Evolutionary conservation across 202 grass and related monocot genomes (phyloP), one percentile per base, ranked within the genome.

Genomic region (Hordeum pubiflorum): DNA sequence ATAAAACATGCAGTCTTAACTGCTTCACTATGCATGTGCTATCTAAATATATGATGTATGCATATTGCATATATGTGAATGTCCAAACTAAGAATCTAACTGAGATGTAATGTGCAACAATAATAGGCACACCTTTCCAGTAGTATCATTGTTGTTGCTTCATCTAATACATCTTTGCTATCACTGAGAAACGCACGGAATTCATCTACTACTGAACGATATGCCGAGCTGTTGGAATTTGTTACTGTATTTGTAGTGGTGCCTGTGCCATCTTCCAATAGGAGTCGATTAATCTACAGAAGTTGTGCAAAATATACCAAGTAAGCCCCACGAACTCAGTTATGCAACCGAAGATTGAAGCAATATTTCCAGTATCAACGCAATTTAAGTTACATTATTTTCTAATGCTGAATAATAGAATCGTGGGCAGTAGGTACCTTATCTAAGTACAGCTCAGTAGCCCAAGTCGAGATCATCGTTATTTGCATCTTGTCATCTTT

Each of bases 401-500:
- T 64, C 55, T 23, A 52, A 73, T 44, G 41, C 26, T 67, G 38
- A 24, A 81, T 80, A 72, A 65, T 23, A 39, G 68, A 81, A 74
- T 69, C 21, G 61, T 18, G 46, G 64, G 22, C 48, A 59, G 46
- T 29, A 72, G 67, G 68, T 79, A 98, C 95, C 92, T 98, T 98
- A 74, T 98, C 95, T 64, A 98, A 93, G 85, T 98, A 98, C 32
- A 98, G 85, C 83, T 98, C 92, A 69, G 92, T 92, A 70, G 81
- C 88, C 95, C 95, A 98, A 89, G 90, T 98, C 23, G 95, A 98
- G 72, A 98, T 98, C 92, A 98, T 94, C 2, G 90, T 98, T 78
- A 98, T 93, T 77, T 98, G 95, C 63, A 89, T 95, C 77, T 91
- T 98, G 72, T 98, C 92, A 64, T 98, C 92, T 87, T 87, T 98